Conservation (phyloP, 441 rosid genomes). For the Brassica hybrid region DNA sequence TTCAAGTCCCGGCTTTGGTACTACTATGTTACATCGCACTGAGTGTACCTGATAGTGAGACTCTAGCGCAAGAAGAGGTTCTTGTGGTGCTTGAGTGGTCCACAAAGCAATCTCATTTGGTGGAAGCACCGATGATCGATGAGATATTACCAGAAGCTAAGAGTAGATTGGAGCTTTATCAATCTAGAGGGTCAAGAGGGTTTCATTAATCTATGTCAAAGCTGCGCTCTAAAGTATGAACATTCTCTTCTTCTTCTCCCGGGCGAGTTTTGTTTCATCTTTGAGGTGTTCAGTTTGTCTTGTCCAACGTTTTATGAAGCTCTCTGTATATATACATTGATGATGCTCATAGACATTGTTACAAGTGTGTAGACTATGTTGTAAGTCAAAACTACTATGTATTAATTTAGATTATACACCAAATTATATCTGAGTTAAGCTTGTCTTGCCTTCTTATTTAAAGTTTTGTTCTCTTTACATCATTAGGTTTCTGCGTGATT, state of each 20-base stretch:
- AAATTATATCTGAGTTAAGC: background rate
- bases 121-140: too few relatives aligned
- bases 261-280: background rate
- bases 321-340: slow-evolving; percentile 28
- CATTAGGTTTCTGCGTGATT: background rate
- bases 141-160: too few relatives aligned
- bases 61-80: too few relatives aligned
- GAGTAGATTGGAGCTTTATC: too few relatives aligned
- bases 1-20: too few relatives aligned
- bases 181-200: too few relatives aligned
- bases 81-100: too few relatives aligned
- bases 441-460: background rate
- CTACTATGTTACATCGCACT: too few relatives aligned
- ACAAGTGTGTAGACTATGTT: slow-evolving; percentile 18
- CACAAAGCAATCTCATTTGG: too few relatives aligned
- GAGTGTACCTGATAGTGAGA: too few relatives aligned
- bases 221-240: slow-evolving; percentile 13
- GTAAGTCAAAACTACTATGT: background rate
- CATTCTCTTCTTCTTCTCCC: slow-evolving; percentile 14
- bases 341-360: slow-evolving; percentile 36
- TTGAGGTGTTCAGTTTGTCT: background rate
- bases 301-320: slow-evolving; percentile 26
- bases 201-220: background rate
- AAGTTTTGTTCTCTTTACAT: background rate
- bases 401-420: slow-evolving; percentile 14